Evolutionary conservation across 495 filamentous ascomycete species (phyloP).

Genomic region (Aspergillus mulundensis): DNA sequence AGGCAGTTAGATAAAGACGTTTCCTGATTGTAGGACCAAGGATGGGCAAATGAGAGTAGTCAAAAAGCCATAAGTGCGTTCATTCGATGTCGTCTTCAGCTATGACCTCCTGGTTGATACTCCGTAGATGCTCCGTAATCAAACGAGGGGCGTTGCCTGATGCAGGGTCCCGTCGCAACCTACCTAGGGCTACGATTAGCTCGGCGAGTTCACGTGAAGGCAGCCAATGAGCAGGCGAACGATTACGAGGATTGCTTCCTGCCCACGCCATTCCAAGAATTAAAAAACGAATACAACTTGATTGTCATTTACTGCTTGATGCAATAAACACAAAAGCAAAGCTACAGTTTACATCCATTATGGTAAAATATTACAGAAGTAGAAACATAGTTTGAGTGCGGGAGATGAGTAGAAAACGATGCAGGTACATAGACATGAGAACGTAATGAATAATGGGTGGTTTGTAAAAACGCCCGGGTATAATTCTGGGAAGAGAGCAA

Average conservation of each 20-base stretch:
- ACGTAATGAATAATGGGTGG: slow-evolving; percentile 1
- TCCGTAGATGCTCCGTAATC: not conserved
- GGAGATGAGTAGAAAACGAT: not conserved
- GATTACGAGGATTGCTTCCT: not conserved
- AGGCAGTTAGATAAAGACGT: not conserved
- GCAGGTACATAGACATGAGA: slow-evolving; percentile 6
- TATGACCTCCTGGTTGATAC: not conserved
- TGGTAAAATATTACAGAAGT: slow-evolving; percentile 1
- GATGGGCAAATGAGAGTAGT: not conserved
- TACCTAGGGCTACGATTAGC: not conserved
- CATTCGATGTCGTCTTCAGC: not conserved
- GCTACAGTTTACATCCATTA: not conserved
- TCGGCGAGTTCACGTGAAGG: not conserved
- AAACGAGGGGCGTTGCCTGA: slow-evolving; percentile 4
- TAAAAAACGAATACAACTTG: not conserved
- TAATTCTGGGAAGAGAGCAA: slow-evolving; percentile 26
- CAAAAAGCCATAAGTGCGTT: not conserved
- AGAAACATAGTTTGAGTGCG: not conserved
- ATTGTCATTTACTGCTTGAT: not conserved
- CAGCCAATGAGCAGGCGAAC: not conserved
- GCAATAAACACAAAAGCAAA: not conserved
- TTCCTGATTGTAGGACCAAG: not conserved
- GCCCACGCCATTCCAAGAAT: not conserved
- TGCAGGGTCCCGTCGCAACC: not conserved
- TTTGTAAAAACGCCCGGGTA: slow-evolving; percentile 23